Evolutionary conservation across 2,329 filamentous ascomycete genomes (phyloP).

Genomic region (Dichotomopilus funicola): DNA sequence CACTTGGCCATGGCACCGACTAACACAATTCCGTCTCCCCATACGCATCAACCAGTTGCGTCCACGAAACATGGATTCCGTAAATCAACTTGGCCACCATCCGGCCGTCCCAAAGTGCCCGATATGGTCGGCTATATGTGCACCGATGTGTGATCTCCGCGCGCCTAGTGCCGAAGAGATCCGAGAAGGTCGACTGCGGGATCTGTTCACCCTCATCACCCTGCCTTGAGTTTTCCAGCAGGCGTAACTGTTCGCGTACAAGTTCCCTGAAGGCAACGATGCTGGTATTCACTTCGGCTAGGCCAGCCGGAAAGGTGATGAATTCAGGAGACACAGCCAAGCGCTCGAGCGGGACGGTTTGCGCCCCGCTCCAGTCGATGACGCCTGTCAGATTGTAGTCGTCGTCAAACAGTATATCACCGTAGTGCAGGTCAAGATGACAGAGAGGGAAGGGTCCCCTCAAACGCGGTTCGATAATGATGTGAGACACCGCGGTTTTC

Average conservation of each 20-base stretch:
- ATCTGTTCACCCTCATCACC: too few relatives aligned
- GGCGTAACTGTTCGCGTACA: background rate
- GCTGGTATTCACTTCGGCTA: background rate
- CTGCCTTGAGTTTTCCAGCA: background rate
- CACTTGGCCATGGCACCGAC: background rate
- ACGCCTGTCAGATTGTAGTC: slow-evolving; percentile 31
- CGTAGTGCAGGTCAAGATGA: slow-evolving; percentile 26
- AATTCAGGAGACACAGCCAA: slow-evolving; percentile 30
- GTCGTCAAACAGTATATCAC: slow-evolving; percentile 33
- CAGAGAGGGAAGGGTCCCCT: slow-evolving; percentile 6
- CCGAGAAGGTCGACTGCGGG: background rate
- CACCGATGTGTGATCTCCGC: background rate
- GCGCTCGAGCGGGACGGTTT: slow-evolving; percentile 25
- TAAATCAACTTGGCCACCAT: background rate
- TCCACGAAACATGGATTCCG: background rate
- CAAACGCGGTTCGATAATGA: slow-evolving; percentile 27
- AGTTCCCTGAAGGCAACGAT: background rate
- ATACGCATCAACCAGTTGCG: background rate
- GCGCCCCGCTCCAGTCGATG: slow-evolving; percentile 28
- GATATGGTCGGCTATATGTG: background rate
- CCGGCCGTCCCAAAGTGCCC: background rate
- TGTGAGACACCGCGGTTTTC: slow-evolving; percentile 26
- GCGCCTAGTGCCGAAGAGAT: background rate
- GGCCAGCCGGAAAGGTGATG: slow-evolving; percentile 22
- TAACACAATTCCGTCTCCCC: background rate